Evolutionary conservation across 2,329 filamentous ascomycete species (phyloP).

Genomic region (Trichophyton mentagrophytes): DNA sequence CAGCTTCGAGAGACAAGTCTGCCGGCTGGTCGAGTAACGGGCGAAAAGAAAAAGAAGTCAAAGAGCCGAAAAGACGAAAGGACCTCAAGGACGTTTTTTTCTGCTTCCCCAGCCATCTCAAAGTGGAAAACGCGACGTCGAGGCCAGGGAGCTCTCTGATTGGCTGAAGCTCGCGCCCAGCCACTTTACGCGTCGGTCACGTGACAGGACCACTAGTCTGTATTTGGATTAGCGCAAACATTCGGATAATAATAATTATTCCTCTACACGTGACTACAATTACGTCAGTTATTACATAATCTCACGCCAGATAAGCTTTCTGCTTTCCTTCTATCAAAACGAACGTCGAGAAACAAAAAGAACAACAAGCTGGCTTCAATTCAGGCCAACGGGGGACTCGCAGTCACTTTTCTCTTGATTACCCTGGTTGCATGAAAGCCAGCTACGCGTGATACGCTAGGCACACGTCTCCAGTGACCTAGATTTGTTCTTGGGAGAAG

Average conservation of each 20-base stretch:
- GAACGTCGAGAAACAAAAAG: neutral
- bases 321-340: neutral
- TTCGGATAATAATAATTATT: neutral
- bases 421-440: neutral
- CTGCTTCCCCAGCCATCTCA: slow-evolving; percentile 2
- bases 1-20: neutral
- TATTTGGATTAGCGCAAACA: neutral
- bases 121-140: slow-evolving; percentile 1
- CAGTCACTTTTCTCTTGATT: neutral
- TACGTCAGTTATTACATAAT: slow-evolving; percentile 4
- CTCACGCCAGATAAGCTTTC: neutral
- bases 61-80: neutral
- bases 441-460: neutral
- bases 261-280: neutral
- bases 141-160: neutral
- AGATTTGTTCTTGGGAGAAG: neutral
- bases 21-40: neutral
- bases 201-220: neutral
- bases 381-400: neutral
- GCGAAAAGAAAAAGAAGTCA: neutral
- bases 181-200: slow-evolving; percentile 1
- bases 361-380: neutral
- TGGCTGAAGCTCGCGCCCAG: neutral
- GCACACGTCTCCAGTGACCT: neutral
- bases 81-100: no score